These are phyloP conservation scores for Eucalyptus pauciflora DNA, from an alignment of 345 rosid species.

Conservation along the genomic window DNA sequence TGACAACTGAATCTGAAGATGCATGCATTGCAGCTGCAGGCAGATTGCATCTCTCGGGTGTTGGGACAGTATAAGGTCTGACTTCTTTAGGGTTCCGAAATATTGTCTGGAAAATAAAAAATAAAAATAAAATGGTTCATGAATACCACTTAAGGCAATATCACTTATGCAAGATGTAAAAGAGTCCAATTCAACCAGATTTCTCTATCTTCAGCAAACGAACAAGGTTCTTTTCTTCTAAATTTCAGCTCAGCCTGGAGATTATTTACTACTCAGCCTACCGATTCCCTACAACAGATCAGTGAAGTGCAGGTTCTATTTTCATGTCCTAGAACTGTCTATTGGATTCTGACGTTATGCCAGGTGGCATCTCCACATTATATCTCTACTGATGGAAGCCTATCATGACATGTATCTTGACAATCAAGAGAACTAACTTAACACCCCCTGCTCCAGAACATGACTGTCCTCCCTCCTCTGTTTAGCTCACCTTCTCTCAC, in stretches of 20 bases:
- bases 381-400: neutral
- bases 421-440: neutral
- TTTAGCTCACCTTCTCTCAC: neutral
- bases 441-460: neutral
- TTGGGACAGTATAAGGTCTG: conserved; percentile 62
- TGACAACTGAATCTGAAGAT: conserved; percentile 65
- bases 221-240: neutral
- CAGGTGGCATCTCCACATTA: neutral
- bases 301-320: neutral
- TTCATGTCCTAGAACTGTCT: neutral
- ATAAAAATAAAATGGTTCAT: neutral
- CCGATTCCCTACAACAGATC: neutral
- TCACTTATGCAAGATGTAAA: neutral
- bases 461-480: neutral
- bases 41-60: conserved; percentile 88
- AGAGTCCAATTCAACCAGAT: neutral
- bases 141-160: neutral
- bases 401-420: neutral
- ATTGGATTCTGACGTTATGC: neutral
- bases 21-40: conserved; percentile 94
- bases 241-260: neutral
- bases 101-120: conserved; percentile 46
- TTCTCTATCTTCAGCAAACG: neutral
- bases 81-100: conserved; percentile 85
- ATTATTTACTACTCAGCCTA: neutral